These are phyloP conservation scores for Candolleomyces efflorescens DNA, from an alignment of 768 basidiomycete species.

Conservation along the genomic window DNA sequence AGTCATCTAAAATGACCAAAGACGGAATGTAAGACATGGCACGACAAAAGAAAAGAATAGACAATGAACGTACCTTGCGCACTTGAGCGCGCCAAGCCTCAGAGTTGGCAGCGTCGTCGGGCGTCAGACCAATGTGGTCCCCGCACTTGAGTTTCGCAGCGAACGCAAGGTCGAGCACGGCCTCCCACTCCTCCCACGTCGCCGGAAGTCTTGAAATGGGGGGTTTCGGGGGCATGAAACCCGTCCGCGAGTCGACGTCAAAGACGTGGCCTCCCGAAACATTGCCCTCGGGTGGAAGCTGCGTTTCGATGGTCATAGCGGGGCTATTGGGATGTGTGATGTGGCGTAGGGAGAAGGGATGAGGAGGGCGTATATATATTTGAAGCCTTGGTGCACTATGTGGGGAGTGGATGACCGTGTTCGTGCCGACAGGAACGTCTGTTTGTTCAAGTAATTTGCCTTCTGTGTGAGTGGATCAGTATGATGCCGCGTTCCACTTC, in stretches of 20 bases:
- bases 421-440: constrained; percentile 2
- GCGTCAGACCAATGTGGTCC: constrained; percentile 41
- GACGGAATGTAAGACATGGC: not conserved
- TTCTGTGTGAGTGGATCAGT: not conserved
- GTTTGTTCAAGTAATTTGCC: not conserved
- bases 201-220: constrained; percentile 60
- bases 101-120: constrained; percentile 38
- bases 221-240: constrained; percentile 83
- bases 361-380: not conserved
- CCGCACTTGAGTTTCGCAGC: constrained; percentile 52
- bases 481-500: not conserved
- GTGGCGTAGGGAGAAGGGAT: not conserved
- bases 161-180: constrained; percentile 46
- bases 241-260: constrained; percentile 87
- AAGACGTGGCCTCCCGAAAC: constrained; percentile 71
- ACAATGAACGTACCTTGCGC: constrained; percentile 35
- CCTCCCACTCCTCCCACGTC: constrained; percentile 74
- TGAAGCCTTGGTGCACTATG: not conserved
- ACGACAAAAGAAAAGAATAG: not conserved
- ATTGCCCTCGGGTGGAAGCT: constrained; percentile 21
- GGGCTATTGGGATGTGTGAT: not conserved
- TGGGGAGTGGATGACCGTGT: not conserved
- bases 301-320: not conserved
- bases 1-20: constrained; percentile 39
- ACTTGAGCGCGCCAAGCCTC: constrained; percentile 52